Conservation (phyloP, 2,329 filamentous ascomycete genomes). For the Penicillium freii region DNA sequence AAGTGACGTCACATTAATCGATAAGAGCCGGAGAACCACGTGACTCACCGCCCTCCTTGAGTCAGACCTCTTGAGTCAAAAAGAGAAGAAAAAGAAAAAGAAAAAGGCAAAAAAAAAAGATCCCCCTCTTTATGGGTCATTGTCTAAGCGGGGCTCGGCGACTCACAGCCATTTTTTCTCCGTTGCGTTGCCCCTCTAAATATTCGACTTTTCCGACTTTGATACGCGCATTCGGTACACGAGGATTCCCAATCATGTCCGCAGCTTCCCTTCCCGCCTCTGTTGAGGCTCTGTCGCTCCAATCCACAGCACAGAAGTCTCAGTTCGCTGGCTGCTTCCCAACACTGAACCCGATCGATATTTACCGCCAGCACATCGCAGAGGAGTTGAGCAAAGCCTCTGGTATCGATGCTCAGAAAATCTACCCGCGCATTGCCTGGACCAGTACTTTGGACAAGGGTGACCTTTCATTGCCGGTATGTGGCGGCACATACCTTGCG, state of each 20-base stretch:
- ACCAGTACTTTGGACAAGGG: conserved; percentile 49
- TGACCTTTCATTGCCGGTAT: conserved; percentile 46
- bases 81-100: conserved; percentile 14
- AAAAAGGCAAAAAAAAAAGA: conserved; percentile 20
- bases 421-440: conserved; percentile 45
- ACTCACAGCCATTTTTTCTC: conserved; percentile 34
- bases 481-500: conserved; percentile 10
- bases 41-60: conserved; percentile 35
- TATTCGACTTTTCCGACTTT: conserved; percentile 12
- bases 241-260: conserved; percentile 29
- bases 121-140: conserved; percentile 40
- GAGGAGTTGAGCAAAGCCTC: conserved; percentile 40
- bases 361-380: conserved; percentile 48
- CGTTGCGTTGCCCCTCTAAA: conserved; percentile 14
- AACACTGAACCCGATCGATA: conserved; percentile 48
- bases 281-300: conserved; percentile 41
- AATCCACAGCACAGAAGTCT: conserved; percentile 40
- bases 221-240: conserved; percentile 17
- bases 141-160: conserved; percentile 41
- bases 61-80: conserved; percentile 18
- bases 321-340: conserved; percentile 44
- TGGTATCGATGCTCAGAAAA: conserved; percentile 40
- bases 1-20: conserved; percentile 43
- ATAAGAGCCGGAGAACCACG: neutral
- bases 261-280: conserved; percentile 34